These are phyloP conservation scores for Colletotrichum noveboracense DNA, from an alignment of 2,329 filamentous ascomycete genomes.

Conservation along the genomic window DNA sequence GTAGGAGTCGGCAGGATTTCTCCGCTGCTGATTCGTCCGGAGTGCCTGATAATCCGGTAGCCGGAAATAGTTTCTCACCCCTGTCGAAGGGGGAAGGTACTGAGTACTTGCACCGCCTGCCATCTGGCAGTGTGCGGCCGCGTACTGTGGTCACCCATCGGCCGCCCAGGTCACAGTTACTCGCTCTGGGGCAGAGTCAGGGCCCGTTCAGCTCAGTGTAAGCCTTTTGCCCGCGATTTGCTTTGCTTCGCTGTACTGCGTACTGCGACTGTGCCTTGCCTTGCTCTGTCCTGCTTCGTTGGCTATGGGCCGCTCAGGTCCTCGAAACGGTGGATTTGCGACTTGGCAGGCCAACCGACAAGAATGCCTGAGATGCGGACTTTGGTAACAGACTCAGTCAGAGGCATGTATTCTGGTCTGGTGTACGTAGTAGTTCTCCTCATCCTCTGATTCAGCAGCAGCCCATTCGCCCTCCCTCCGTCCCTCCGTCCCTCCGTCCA, in stretches of 20 bases:
- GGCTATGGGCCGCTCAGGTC: slow-evolving; percentile 7
- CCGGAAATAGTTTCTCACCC: slow-evolving; percentile 21
- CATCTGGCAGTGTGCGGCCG: background rate
- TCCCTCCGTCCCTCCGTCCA: background rate
- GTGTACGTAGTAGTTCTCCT: background rate
- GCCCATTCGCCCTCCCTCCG: background rate
- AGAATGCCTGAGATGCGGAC: slow-evolving; percentile 7
- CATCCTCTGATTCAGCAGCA: background rate
- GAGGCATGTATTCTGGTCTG: background rate
- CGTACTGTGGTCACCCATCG: background rate
- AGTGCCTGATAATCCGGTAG: slow-evolving; percentile 31
- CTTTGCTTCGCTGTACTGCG: background rate
- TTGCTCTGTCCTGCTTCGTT: background rate
- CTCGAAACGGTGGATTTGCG: slow-evolving; percentile 7
- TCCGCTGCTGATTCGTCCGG: slow-evolving; percentile 31
- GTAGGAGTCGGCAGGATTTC: slow-evolving; percentile 24
- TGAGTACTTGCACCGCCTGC: background rate
- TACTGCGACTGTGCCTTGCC: background rate
- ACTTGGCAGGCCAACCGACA: slow-evolving; percentile 20
- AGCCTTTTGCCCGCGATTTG: background rate
- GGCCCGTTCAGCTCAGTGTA: background rate
- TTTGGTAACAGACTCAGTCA: background rate
- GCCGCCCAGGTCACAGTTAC: background rate
- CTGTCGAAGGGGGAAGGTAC: slow-evolving; percentile 4
- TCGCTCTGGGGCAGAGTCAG: background rate